Evolutionary conservation across 2,329 filamentous ascomycete species (phyloP).

Genomic region (Phyllachora maydis): DNA sequence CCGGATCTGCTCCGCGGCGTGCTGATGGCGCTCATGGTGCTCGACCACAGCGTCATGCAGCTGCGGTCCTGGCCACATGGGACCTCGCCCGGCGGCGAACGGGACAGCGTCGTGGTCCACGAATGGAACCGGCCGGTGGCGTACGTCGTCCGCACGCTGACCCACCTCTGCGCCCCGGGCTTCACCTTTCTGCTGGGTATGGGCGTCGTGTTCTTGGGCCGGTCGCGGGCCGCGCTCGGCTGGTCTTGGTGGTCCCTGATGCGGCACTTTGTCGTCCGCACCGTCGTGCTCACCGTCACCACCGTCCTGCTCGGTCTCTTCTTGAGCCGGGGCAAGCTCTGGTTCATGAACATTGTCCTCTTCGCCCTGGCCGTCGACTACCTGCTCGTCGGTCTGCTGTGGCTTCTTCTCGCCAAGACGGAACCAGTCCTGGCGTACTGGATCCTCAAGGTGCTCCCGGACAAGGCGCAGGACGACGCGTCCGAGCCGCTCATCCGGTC

Average conservation of each 20-base stretch:
- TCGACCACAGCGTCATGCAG: constrained; percentile 18
- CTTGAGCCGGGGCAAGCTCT: constrained; percentile 12
- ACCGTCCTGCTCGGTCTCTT: constrained; percentile 11
- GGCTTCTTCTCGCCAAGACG: constrained; percentile 14
- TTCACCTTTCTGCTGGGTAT: constrained; percentile 24
- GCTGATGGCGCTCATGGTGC: constrained; percentile 21
- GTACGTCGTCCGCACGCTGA: constrained; percentile 17
- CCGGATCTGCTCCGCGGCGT: constrained; percentile 22
- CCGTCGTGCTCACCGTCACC: constrained; percentile 13
- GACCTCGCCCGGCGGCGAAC: constrained; percentile 14
- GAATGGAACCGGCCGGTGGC: constrained; percentile 16
- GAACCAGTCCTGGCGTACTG: constrained; percentile 12
- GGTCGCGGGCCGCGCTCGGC: constrained; percentile 16
- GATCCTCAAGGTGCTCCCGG: constrained; percentile 7
- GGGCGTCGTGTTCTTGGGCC: constrained; percentile 21
- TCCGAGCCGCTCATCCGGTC: constrained; percentile 10
- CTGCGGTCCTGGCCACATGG: constrained; percentile 19
- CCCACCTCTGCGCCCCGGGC: constrained; percentile 22
- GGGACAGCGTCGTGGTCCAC: constrained; percentile 13
- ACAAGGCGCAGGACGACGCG: constrained; percentile 8
- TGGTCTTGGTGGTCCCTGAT: constrained; percentile 15
- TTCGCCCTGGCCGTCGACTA: constrained; percentile 23
- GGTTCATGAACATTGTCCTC: constrained; percentile 21
- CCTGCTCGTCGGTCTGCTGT: constrained; percentile 18
- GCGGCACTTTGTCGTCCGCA: constrained; percentile 17